These are phyloP conservation scores for Setomelanomma holmii DNA, from an alignment of 2,329 filamentous ascomycete genomes.

Conservation along the genomic window DNA sequence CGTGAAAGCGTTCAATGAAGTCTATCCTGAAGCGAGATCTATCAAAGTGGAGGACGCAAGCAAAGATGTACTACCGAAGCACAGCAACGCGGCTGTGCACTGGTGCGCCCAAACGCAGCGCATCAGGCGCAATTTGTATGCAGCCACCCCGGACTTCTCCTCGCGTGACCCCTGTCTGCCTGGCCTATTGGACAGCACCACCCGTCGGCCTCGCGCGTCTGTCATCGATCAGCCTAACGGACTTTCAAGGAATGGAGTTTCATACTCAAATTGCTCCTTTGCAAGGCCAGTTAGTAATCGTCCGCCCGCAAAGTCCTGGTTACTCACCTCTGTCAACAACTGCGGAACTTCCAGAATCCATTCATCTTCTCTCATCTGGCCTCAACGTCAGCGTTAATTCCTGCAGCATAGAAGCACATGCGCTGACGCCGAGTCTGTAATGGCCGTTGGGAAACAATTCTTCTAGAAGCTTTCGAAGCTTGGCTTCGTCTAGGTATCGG, in stretches of 20 bases:
- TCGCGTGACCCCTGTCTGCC: not conserved
- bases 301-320: not conserved
- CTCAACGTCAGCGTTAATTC: not conserved
- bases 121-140: not conserved
- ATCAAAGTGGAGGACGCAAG: not conserved
- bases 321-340: conserved; percentile 1
- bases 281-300: not conserved
- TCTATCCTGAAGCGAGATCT: not conserved
- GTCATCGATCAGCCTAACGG: conserved; percentile 1
- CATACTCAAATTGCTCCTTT: conserved; percentile 6
- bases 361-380: not conserved
- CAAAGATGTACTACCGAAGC: not conserved
- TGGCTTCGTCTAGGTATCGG: not conserved
- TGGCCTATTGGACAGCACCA: not conserved
- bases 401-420: not conserved
- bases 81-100: conserved; percentile 4
- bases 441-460: not conserved
- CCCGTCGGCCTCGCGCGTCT: not conserved
- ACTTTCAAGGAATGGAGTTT: not conserved
- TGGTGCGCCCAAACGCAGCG: not conserved
- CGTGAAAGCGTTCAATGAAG: not conserved
- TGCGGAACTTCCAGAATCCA: conserved; percentile 1
- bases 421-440: not conserved
- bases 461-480: not conserved
- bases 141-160: not conserved